phyloP scores from a whole-genome alignment of 192 early-diverging fungal species.

The Nowakowskiella sp. region DNA sequence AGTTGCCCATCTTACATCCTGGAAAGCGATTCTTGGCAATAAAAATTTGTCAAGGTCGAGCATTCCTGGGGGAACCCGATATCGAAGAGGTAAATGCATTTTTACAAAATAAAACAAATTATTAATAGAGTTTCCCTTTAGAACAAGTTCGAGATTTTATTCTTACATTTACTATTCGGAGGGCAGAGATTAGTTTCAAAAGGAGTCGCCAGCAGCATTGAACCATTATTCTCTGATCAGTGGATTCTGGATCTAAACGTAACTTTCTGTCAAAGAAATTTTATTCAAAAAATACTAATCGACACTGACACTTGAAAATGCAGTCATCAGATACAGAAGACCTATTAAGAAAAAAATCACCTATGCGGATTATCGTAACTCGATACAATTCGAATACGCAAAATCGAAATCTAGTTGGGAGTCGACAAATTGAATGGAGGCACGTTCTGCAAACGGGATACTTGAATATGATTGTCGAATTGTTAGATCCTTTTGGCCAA shows the following conservation, averaged over 20 bases:
- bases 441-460: background rate
- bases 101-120: background rate
- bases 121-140: background rate
- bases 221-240: slow-evolving; percentile 17
- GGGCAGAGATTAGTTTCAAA: slow-evolving; percentile 11
- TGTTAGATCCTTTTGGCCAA: too few species aligned
- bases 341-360: slow-evolving; percentile 4
- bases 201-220: slow-evolving; percentile 13
- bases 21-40: slow-evolving; percentile 10
- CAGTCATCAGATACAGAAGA: slow-evolving; percentile 12
- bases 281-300: slow-evolving; percentile 2
- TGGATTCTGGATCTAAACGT: slow-evolving; percentile 21
- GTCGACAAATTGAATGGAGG: background rate
- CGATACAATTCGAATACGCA: slow-evolving; percentile 13
- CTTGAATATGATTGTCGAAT: too few species aligned
- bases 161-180: slow-evolving; percentile 14
- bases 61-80: slow-evolving; percentile 17
- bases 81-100: slow-evolving; percentile 13
- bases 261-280: background rate
- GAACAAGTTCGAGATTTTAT: slow-evolving; percentile 14
- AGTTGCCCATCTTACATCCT: too few species aligned
- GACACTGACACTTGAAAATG: too few species aligned
- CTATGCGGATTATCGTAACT: slow-evolving; percentile 15
- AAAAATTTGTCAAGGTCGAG: slow-evolving; percentile 9
- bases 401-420: slow-evolving; percentile 4